Evolutionary conservation across 495 filamentous ascomycete species (phyloP), one percentile per base, ranked within the genome.

Genomic region (Rusavskia elegans): DNA sequence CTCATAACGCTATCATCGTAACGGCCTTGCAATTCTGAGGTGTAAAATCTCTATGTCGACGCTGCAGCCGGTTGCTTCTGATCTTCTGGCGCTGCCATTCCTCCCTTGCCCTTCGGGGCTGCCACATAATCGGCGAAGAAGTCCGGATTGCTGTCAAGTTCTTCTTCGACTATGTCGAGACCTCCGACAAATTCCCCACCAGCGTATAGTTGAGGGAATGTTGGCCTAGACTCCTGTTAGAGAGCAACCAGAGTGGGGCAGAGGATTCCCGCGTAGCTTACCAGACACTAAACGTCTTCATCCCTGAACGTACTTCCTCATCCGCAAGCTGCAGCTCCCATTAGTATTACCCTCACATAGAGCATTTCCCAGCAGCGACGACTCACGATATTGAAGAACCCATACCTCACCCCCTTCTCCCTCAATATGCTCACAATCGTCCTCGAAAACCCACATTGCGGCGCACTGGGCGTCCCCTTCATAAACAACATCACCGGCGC

Each of bases 401-500:
- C 93, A 67, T 97, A 99, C 63, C 90, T 84, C 37, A 99, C 83
- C 48, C 83, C 82, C 53, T 82, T 79, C 71, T 95, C 89, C 52
- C 92, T 79, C 52, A 97, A 69, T 36, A 97, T 73, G 2, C 72
- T 79, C 16, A 97, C 93, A 37, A 94, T 63, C 68, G 95, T 87
- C 50, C 89, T 75, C 56, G 85, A 92, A 71, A 96, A 98, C 2
- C 92, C 92, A 64, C 92, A 98, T 68, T 96, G 88, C 7, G 92
- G 92, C 52, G 79, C 75, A 57, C 81, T 85, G 0, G 92, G 92
- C 1, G 93, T 95, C 35, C 92, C 86, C 66, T 77, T 77, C 74
- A 77, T 77, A 70, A 98, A 98, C 51, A 98, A 75, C 92, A 97
- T 96, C 19, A 97, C 90, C 3, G 89, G 87, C 29, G 93, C 92